Conservation (phyloP, 2,329 filamentous ascomycete species). For the Emericellopsis cladophorae region DNA sequence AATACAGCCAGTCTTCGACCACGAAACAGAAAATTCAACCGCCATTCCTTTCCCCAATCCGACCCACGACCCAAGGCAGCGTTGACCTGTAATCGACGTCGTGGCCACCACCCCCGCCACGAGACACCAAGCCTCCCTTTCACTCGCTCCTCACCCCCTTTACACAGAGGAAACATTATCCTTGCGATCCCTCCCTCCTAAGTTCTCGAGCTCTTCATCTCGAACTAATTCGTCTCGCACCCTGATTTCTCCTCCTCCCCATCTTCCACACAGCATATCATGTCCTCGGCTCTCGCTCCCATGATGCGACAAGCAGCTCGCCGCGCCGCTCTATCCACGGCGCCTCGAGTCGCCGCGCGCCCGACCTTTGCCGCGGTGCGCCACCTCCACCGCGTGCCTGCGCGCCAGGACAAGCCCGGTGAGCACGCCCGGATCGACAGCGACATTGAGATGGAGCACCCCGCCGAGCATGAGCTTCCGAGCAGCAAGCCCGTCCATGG, state of each 20-base stretch:
- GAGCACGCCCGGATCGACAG: constrained; percentile 71
- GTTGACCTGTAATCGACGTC: neutral
- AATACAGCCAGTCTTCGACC: too few relatives aligned
- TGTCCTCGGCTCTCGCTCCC: constrained; percentile 10
- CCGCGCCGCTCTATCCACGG: constrained; percentile 9
- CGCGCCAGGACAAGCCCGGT: constrained; percentile 36
- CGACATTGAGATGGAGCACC: constrained; percentile 66
- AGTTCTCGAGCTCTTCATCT: neutral
- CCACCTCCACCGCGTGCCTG: constrained; percentile 16
- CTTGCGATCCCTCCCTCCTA: neutral
- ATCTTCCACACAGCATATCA: constrained; percentile 4
- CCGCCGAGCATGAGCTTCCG: constrained; percentile 61
- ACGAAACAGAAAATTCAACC: too few relatives aligned
- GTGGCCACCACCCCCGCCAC: neutral
- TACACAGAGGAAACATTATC: neutral
- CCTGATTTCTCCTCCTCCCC: neutral
- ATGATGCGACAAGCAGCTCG: constrained; percentile 15
- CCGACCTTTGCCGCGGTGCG: constrained; percentile 13
- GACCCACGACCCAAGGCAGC: neutral
- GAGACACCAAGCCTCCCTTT: neutral
- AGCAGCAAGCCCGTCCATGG: constrained; percentile 59
- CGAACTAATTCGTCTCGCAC: neutral
- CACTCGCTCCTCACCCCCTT: neutral
- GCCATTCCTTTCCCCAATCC: neutral
- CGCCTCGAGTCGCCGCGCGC: constrained; percentile 5